These are phyloP conservation scores for Mycena vitilis DNA, from an alignment of 768 basidiomycete genomes.

Conservation along the genomic window DNA sequence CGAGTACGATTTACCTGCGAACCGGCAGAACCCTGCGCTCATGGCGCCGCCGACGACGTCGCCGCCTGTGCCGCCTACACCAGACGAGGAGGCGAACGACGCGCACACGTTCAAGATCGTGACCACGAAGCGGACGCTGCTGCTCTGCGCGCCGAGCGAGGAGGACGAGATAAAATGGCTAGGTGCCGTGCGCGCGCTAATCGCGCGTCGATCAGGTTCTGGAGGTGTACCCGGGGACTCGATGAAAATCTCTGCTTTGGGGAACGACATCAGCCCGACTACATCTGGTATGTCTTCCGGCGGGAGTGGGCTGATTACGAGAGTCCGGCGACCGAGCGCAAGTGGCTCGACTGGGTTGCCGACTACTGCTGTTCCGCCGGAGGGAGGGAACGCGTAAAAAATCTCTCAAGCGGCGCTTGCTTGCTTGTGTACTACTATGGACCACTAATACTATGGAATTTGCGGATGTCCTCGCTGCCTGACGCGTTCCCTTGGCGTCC, in stretches of 20 bases:
- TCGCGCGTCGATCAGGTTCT: constrained; percentile 74
- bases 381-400: neutral
- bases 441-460: neutral
- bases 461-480: neutral
- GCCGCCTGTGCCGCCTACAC: constrained; percentile 9
- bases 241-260: constrained; percentile 39
- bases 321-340: constrained; percentile 61
- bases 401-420: too few relatives aligned
- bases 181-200: constrained; percentile 91
- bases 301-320: constrained; percentile 55
- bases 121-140: constrained; percentile 89
- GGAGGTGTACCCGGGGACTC: constrained; percentile 62
- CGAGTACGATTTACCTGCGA: constrained; percentile 78
- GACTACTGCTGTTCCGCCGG: neutral
- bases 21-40: constrained; percentile 60
- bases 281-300: constrained; percentile 38
- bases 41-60: constrained; percentile 42
- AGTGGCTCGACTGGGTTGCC: constrained; percentile 45
- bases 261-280: constrained; percentile 38
- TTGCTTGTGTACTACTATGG: constrained; percentile 6
- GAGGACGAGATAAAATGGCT: constrained; percentile 99
- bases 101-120: constrained; percentile 93
- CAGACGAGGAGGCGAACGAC: constrained; percentile 54
- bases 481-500: neutral
- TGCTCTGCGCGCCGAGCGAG: constrained; percentile 94